phyloP scores from a whole-genome alignment of 2,329 filamentous ascomycete species.

The Cryphonectria carpinicola region DNA sequence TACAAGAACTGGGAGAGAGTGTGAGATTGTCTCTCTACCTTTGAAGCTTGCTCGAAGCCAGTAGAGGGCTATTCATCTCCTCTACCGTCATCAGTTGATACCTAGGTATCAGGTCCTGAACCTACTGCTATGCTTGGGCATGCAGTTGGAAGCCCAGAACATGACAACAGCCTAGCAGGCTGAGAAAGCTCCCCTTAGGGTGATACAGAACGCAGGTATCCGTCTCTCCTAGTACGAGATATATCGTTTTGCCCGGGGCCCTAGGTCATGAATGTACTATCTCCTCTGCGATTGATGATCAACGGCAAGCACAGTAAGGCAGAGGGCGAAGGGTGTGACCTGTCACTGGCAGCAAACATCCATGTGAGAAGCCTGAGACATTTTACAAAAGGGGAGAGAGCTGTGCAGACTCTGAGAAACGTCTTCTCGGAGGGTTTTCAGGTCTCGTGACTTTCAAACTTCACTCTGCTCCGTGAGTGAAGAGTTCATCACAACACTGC shows the following conservation, averaged over 20 bases:
- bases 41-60: too few relatives aligned
- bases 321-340: slow-evolving; percentile 15
- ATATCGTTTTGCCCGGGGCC: neutral
- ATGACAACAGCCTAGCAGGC: too few relatives aligned
- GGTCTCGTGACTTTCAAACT: neutral
- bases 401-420: neutral
- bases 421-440: neutral
- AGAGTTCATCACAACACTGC: neutral
- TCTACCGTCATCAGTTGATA: neutral
- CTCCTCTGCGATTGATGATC: neutral
- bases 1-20: too few relatives aligned
- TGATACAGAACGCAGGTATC: slow-evolving; percentile 3
- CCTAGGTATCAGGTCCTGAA: too few relatives aligned
- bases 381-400: neutral
- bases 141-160: neutral
- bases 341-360: slow-evolving; percentile 26
- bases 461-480: neutral
- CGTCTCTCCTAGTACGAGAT: neutral
- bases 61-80: neutral
- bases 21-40: too few relatives aligned
- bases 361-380: neutral
- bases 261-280: neutral
- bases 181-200: too few relatives aligned
- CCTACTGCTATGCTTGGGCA: neutral
- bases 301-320: neutral